phyloP scores from a whole-genome alignment of 179 eudicot species.

The Amaranthus tricolor region DNA sequence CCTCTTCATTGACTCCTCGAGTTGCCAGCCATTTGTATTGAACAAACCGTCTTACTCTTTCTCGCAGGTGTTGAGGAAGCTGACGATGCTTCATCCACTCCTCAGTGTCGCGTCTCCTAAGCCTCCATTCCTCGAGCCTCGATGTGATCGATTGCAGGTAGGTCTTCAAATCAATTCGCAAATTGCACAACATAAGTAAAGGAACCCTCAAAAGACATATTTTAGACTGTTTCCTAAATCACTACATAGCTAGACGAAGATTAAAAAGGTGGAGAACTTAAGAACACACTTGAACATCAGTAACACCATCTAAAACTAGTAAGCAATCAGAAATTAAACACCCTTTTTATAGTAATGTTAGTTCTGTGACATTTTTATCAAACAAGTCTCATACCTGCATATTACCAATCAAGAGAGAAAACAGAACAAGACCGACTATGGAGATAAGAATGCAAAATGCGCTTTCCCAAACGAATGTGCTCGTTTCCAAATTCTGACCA shows the following conservation, averaged over 20 bases:
- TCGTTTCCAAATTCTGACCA: constrained; percentile 65
- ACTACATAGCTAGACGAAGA: neutral
- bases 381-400: constrained; percentile 58
- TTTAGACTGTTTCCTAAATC: neutral
- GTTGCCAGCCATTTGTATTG: constrained; percentile 89
- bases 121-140: constrained; percentile 92
- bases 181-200: constrained; percentile 7
- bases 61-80: constrained; percentile 56
- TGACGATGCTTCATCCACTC: constrained; percentile 91
- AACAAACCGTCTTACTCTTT: constrained; percentile 59
- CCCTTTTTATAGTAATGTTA: neutral
- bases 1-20: constrained; percentile 77
- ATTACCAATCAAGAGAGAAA: constrained; percentile 77
- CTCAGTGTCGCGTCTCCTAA: constrained; percentile 75
- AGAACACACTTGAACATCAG: neutral
- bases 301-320: neutral
- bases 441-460: constrained; percentile 62
- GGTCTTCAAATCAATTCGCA: constrained; percentile 40
- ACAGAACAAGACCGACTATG: constrained; percentile 68
- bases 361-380: neutral
- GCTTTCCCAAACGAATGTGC: constrained; percentile 68
- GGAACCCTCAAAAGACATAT: neutral
- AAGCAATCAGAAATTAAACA: neutral
- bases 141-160: constrained; percentile 72
- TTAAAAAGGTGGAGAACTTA: neutral